Conservation (phyloP, 225 moss, liverwort and hornwort species). For the Asterella californica region DNA sequence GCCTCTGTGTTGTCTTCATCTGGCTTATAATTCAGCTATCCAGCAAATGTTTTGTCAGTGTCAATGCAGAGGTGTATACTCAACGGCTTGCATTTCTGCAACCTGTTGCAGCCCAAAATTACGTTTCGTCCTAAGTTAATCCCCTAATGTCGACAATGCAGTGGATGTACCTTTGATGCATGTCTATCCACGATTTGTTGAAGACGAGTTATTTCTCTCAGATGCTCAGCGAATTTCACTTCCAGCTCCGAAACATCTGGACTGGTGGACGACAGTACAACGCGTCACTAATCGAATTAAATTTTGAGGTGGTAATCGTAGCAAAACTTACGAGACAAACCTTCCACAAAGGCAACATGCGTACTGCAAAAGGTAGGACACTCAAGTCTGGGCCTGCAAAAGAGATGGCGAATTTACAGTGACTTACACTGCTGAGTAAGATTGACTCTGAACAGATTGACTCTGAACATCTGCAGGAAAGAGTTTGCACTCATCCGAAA, state of each 20-base stretch:
- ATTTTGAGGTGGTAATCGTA: no score
- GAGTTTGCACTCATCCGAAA: constrained; percentile 98
- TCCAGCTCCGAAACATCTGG: constrained; percentile 75
- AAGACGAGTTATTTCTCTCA: constrained; percentile 75
- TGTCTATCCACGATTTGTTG: constrained; percentile 68
- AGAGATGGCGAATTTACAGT: background rate
- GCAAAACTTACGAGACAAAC: no score
- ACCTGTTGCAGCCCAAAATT: background rate
- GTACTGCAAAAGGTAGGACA: background rate
- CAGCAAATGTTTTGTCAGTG: background rate
- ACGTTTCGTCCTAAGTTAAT: background rate
- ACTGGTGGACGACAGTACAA: constrained; percentile 38
- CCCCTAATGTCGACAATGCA: background rate
- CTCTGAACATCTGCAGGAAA: constrained; percentile 94
- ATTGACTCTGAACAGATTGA: no score
- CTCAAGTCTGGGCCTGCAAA: background rate
- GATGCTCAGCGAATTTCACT: constrained; percentile 72
- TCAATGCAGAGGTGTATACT: background rate
- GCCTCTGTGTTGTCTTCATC: constrained; percentile 91
- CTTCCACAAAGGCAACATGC: no score
- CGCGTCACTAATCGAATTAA: no score
- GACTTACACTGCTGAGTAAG: constrained; percentile 13
- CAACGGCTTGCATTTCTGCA: background rate
- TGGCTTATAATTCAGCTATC: constrained; percentile 85
- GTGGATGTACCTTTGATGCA: constrained; percentile 57